Base-by-base conservation (phyloP, 768 basidiomycete genomes). In the Saitozyma podzolica region DNA sequence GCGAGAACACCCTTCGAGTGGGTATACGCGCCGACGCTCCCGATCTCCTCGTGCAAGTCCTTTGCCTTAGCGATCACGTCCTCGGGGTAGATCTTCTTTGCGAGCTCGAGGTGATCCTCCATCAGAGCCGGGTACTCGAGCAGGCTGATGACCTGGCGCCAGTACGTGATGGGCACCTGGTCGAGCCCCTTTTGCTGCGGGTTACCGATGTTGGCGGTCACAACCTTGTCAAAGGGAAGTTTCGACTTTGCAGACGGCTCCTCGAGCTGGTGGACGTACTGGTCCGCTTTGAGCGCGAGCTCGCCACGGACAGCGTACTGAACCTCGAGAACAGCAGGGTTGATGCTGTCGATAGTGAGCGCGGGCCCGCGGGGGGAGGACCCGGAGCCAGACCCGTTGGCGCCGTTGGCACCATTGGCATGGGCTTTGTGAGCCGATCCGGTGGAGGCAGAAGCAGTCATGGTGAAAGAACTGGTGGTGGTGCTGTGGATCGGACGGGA, bases 291-390 rank as follows among this genome's bases (percentile, higher is more conserved):
- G 82, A 97, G 90, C 4, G 95, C 92, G 66, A 98, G 87, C 81
- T 95, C 94, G 54, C 96, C 95, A 58, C 95, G 90, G 39, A 99
- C 95, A 59, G 95, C 95, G 78, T 99, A 99, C 80, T 96, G 86
- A 56, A 97, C 96, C 56, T 90, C 87, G 75, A 86, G 84, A 52
- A 96, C 84, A 61, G 87, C 83, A 2, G 89, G 91, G 81, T 96
- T 97, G 80, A 97, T 86, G 48, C 86, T 84, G 58, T 87, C 84
- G 62, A 85, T 65, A 41, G 88, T 86, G 69, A 95, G 85, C 7
- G 69, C 74, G n/a, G 69, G 66, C 16, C 37, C 43, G 29, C 55
- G 55, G 39, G n/a, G 39, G 49, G 29, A 40, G 58, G 29, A 29
- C 29, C 29, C 29, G 29, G 29, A 29, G 5, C 29, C 29, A 29